phyloP scores from a whole-genome alignment of 306 rosid genomes.

The Cicer judaicum region DNA sequence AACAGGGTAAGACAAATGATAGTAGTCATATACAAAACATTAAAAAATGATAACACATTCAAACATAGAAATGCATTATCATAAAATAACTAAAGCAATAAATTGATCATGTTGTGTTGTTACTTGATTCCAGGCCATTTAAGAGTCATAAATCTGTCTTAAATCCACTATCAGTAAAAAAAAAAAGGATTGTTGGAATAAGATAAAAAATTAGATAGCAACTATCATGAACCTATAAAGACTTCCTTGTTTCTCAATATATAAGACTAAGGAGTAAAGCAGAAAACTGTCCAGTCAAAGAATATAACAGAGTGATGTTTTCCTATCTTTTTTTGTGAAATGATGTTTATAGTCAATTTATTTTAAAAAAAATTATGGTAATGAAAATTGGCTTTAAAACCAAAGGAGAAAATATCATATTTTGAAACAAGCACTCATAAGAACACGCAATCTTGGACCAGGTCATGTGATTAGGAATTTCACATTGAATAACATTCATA shows the following conservation, averaged over 20 bases:
- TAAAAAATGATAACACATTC: neutral
- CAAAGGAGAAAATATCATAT: constrained; percentile 14
- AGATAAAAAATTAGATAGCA: constrained; percentile 6
- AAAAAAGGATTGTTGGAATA: constrained; percentile 11
- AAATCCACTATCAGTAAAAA: constrained; percentile 21
- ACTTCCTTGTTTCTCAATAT: constrained; percentile 8
- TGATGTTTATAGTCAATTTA: neutral
- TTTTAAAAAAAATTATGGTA: neutral
- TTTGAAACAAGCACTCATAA: constrained; percentile 13
- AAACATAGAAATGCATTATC: constrained; percentile 17
- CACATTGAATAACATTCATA: constrained; percentile 13
- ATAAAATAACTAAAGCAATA: constrained; percentile 26
- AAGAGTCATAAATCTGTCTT: constrained; percentile 13
- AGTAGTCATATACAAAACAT: constrained; percentile 13
- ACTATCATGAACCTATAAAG: neutral
- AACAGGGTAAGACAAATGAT: constrained; percentile 47
- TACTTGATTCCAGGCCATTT: constrained; percentile 33
- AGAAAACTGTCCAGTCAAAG: constrained; percentile 16
- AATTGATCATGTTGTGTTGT: constrained; percentile 5
- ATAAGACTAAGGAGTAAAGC: constrained; percentile 3
- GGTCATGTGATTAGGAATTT: constrained; percentile 13
- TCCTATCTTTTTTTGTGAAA: neutral
- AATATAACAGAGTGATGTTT: neutral
- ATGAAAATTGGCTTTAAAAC: constrained; percentile 23
- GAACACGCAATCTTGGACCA: constrained; percentile 24